Percentiles rank a stretch among this genome's conserved stretches.
Evolutionary conservation across 139 green algal species (phyloP).

Genomic region (Gonium pectorale): DNA sequence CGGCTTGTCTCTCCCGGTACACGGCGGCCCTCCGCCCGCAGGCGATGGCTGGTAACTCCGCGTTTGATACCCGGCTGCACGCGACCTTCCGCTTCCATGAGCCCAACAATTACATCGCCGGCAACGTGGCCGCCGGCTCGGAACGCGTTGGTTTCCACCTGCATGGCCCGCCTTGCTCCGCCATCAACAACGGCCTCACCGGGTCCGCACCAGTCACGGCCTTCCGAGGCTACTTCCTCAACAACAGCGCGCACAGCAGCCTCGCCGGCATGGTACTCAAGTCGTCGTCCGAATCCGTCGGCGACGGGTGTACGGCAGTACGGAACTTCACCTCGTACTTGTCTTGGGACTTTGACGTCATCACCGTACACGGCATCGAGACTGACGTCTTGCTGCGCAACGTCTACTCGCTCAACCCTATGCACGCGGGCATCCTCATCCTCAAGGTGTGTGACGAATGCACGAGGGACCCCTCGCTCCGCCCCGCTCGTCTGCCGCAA

Average conservation of each 20-base stretch:
- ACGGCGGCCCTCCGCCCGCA: background rate
- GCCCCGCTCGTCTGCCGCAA: background rate
- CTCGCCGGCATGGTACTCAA: constrained; percentile 46
- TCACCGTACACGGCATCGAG: constrained; percentile 56
- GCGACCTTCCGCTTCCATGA: background rate
- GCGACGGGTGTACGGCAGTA: constrained; percentile 47
- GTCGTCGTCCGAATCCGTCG: background rate
- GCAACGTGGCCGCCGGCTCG: no score
- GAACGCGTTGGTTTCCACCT: constrained; percentile 59
- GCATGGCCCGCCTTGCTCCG: background rate
- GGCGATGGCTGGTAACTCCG: background rate
- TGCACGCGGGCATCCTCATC: constrained; percentile 57
- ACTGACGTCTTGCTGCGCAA: constrained; percentile 41
- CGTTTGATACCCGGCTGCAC: background rate
- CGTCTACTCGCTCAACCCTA: constrained; percentile 49
- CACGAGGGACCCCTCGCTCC: background rate
- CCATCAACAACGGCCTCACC: no score
- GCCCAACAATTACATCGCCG: constrained; percentile 39
- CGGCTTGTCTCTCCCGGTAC: no score
- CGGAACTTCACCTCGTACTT: no score
- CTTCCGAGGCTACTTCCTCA: background rate
- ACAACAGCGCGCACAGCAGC: constrained; percentile 56
- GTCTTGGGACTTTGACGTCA: constrained; percentile 72
- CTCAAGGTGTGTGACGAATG: constrained; percentile 39
- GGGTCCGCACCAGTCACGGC: no score